Base-by-base conservation (phyloP, 1,284 basidiomycete genomes). In the Phenoliferia sp. region DNA sequence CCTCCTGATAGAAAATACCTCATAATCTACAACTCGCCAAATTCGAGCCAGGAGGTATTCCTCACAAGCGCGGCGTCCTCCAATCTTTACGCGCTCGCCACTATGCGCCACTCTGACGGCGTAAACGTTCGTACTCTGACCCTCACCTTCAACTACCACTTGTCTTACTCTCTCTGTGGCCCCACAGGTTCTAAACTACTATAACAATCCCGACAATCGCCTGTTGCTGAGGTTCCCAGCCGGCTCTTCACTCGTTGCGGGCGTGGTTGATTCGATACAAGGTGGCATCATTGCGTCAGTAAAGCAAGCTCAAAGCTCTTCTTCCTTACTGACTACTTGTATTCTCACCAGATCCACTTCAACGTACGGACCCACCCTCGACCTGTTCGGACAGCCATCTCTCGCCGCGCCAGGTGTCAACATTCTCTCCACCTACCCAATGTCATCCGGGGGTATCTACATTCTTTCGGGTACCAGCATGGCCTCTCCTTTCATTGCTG, bases 251-350 rank as follows among this genome's bases (percentile, higher is more conserved):
- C 31, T 48, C 10, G 35, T 65, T 22, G 6, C 62, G 3, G 58
- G 59, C 76, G 78, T 78, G 74, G 79, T 67, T 73, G 84, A 80
- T 69, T 80, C 81, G 2, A 75, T 74, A 39, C 78, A 75, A 3
- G 86, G 85, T n/a, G 86, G 86, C 26, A 79, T 85, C 34, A 82
- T 86, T 32, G 85, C 84, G 69, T 72, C n/a, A n/a, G n/a, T n/a
- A n/a, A n/a, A n/a, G n/a, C n/a, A 3, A 19, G 67, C 28, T 16
- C 3, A 1, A 3, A 5, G 15, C 7, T 10, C 9, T 36, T 29
- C 5, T 2, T n/a, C 28, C 1, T 16, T 12, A 22, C 4, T n/a
- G 19, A 44, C 39, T 15, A 26, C 48, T 52, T 19, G 22, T 9
- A 6, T 17, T 6, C 3, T 12, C 2, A 5, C 6, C 63, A 71